These are phyloP conservation scores for Saccharomycopsis olivae DNA, from an alignment of 805 yeast genomes.

Conservation along the genomic window DNA sequence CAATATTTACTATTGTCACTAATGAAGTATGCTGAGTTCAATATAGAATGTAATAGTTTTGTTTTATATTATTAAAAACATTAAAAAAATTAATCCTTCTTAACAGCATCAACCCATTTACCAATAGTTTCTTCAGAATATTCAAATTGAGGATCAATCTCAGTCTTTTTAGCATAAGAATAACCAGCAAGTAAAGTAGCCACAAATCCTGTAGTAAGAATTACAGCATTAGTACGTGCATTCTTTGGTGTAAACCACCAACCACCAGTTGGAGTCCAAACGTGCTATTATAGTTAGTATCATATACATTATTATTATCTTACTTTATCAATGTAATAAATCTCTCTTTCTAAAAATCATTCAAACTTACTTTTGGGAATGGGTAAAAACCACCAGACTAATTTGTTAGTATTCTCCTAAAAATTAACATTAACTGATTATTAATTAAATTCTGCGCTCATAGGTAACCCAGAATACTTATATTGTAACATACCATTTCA, in stretches of 20 bases:
- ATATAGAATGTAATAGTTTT: no score
- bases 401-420: background rate
- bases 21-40: no score
- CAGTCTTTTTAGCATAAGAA: background rate
- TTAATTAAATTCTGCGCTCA: no score
- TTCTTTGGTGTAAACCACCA: conserved; percentile 20
- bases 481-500: no score
- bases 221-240: conserved; percentile 14
- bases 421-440: no score
- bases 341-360: background rate
- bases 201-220: conserved; percentile 7
- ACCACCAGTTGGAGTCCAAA: conserved; percentile 20
- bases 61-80: no score
- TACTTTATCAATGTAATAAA: background rate
- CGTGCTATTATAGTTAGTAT: conserved; percentile 11
- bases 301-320: background rate
- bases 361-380: conserved; percentile 15
- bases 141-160: conserved; percentile 13
- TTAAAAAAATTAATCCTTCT: conserved; percentile 4
- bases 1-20: no score
- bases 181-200: conserved; percentile 2
- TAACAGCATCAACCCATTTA: conserved; percentile 17
- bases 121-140: conserved; percentile 15
- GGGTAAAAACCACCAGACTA: conserved; percentile 19
- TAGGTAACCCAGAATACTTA: no score